phyloP scores from a whole-genome alignment of 2,329 filamentous ascomycete species.

The Cercospora berteroae region DNA sequence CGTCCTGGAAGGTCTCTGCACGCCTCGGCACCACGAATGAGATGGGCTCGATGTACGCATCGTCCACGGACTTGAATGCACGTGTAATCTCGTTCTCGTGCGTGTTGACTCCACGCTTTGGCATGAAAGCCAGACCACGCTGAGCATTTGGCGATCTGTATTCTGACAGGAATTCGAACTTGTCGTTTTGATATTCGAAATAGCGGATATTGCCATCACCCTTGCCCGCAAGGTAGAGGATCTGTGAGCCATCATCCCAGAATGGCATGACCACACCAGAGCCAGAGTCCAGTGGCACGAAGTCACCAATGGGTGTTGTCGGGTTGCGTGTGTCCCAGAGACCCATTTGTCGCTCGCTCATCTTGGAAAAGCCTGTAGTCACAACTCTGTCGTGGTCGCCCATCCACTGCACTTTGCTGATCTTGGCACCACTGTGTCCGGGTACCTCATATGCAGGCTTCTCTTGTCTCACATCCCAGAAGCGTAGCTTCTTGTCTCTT shows the following conservation, averaged over 20 bases:
- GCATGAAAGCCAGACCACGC: conserved; percentile 88
- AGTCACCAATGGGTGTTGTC: conserved; percentile 80
- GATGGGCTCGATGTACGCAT: conserved; percentile 90
- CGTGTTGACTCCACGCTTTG: conserved; percentile 89
- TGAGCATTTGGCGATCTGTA: conserved; percentile 97
- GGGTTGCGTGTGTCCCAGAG: conserved; percentile 88
- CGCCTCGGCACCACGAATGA: conserved; percentile 95
- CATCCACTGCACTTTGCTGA: conserved; percentile 94
- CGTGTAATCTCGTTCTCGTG: conserved; percentile 96
- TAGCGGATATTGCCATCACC: conserved; percentile 99
- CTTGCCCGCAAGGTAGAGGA: conserved; percentile 94
- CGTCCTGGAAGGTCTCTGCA: conserved; percentile 92
- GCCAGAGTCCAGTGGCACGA: conserved; percentile 87
- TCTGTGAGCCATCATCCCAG: conserved; percentile 97
- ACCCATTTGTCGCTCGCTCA: conserved; percentile 95
- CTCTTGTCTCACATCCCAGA: conserved; percentile 97
- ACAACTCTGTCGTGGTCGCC: conserved; percentile 94
- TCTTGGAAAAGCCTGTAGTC: conserved; percentile 94
- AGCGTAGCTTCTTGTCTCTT: conserved; percentile 94
- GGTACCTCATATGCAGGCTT: conserved; percentile 77
- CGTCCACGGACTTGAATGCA: conserved; percentile 95
- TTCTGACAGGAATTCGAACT: conserved; percentile 94
- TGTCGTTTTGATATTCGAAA: conserved; percentile 97
- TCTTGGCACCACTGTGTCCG: conserved; percentile 92
- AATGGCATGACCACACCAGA: conserved; percentile 99